phyloP scores from a whole-genome alignment of 352 stramenopile genomes.

The Phytopythium montanum region DNA sequence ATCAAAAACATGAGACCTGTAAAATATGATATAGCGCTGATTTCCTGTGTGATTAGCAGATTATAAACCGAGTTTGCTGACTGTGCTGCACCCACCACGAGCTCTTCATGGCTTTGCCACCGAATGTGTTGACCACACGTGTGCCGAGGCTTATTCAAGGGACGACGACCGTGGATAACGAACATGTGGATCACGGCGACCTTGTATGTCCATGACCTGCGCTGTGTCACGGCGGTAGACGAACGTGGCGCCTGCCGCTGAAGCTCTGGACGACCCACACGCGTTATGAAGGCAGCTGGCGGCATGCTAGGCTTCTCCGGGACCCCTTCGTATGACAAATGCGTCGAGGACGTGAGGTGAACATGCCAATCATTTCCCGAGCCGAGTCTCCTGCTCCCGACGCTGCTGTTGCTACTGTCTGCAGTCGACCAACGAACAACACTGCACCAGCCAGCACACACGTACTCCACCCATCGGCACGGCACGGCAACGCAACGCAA shows the following conservation, averaged over 20 bases:
- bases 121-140: not conserved
- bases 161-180: not conserved
- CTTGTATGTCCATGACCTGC: no score
- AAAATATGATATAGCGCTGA: no score
- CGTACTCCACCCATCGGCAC: not conserved
- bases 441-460: no score
- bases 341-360: no score
- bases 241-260: not conserved
- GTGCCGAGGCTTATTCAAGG: not conserved
- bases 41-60: no score
- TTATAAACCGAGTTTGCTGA: no score
- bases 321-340: no score
- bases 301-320: not conserved
- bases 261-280: not conserved
- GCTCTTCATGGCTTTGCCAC: not conserved
- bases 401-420: no score
- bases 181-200: not conserved
- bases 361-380: no score
- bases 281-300: not conserved
- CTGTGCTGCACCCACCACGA: not conserved
- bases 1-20: no score
- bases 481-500: constrained; percentile 1
- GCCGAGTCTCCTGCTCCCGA: no score
- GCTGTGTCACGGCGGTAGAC: not conserved
- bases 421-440: no score